A percentile compares a stretch with the other conserved stretches of the same genome.
Evolutionary conservation across 116 monocot genomes (phyloP).

Genomic region (Posidonia oceanica): DNA sequence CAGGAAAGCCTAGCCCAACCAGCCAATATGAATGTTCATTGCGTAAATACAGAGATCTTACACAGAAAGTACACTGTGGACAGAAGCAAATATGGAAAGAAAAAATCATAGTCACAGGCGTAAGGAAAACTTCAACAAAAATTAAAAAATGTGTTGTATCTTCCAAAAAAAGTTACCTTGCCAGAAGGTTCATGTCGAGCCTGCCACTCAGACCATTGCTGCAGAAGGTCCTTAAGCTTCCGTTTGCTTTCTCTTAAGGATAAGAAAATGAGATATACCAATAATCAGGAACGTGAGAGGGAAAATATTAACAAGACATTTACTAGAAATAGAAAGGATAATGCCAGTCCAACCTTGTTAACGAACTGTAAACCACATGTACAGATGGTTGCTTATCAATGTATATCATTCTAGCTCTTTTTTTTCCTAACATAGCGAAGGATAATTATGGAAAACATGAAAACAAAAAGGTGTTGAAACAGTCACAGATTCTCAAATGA

Average conservation of each 20-base stretch:
- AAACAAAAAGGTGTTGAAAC: background rate
- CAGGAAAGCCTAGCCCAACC: no score
- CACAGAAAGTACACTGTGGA: no score
- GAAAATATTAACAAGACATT: background rate
- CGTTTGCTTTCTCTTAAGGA: constrained; percentile 72
- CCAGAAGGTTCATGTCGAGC: constrained; percentile 30
- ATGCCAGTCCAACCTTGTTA: constrained; percentile 59
- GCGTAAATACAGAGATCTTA: no score
- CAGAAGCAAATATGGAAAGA: no score
- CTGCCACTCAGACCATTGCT: constrained; percentile 95
- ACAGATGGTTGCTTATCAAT: constrained; percentile 69
- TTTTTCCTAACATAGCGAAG: constrained; percentile 45
- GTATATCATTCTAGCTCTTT: constrained; percentile 57
- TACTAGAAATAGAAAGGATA: background rate
- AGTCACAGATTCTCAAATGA: background rate
- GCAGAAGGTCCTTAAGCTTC: constrained; percentile 76
- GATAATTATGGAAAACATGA: background rate
- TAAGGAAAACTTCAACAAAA: no score
- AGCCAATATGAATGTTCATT: no score
- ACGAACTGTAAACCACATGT: constrained; percentile 55
- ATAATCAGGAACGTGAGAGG: background rate
- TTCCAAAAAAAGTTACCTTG: constrained; percentile 1
- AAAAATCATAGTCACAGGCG: no score
- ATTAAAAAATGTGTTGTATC: no score
- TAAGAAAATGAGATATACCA: background rate